Evolutionary conservation across 1,284 basidiomycete genomes (phyloP).

Genomic region (Bondarzewia mesenterica): DNA sequence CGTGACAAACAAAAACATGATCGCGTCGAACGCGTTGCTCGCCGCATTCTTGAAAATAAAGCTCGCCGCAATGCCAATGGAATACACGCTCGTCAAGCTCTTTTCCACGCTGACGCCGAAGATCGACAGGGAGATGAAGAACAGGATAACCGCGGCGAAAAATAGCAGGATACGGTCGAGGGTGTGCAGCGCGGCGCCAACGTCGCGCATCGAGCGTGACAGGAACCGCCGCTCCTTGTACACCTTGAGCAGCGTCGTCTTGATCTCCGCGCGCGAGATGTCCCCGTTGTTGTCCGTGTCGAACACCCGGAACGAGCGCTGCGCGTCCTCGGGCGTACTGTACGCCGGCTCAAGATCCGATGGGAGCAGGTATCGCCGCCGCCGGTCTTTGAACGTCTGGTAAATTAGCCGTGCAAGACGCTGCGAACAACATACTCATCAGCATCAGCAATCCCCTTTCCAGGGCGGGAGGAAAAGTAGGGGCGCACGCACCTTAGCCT

Average conservation of each 20-base stretch:
- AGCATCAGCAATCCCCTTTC: background rate
- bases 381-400: conserved; percentile 46
- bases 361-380: conserved; percentile 53
- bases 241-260: conserved; percentile 59
- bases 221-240: conserved; percentile 71
- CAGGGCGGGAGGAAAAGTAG: conserved; percentile 8
- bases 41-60: conserved; percentile 73
- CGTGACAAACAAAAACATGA: conserved; percentile 74
- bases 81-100: conserved; percentile 61
- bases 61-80: conserved; percentile 59
- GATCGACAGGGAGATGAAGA: conserved; percentile 66
- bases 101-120: conserved; percentile 57
- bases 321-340: conserved; percentile 43
- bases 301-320: conserved; percentile 67
- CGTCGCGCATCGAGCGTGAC: conserved; percentile 66
- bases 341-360: conserved; percentile 70
- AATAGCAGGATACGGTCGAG: conserved; percentile 55
- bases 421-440: no score
- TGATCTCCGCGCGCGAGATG: conserved; percentile 71
- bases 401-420: conserved; percentile 67
- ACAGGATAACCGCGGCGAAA: conserved; percentile 54
- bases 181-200: conserved; percentile 52
- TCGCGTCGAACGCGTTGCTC: conserved; percentile 63
- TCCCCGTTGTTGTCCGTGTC: conserved; percentile 75
- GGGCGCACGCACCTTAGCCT: conserved; percentile 53